Conservation (phyloP, 164 flowering plant genomes). For the Piper betle region DNA sequence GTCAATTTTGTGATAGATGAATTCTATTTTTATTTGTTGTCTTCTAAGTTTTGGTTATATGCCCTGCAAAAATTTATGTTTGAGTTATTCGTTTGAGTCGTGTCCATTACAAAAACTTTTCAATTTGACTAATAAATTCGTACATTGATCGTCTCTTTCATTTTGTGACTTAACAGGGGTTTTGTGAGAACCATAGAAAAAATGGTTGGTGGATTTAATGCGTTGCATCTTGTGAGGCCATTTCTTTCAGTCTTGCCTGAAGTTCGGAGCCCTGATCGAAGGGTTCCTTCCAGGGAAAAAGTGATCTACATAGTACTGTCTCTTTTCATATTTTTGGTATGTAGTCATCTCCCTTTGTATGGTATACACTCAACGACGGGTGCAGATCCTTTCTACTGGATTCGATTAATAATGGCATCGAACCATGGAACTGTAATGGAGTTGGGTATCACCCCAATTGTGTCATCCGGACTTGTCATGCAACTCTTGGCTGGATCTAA, state of each 20-base stretch:
- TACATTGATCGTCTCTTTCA: too few species aligned
- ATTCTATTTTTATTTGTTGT: too few species aligned
- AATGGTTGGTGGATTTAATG: conserved; percentile 17
- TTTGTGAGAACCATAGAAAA: neutral
- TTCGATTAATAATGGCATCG: conserved; percentile 47
- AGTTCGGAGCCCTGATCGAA: conserved; percentile 37
- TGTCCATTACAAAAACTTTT: too few species aligned
- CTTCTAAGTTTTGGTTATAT: too few species aligned
- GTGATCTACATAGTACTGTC: conserved; percentile 40
- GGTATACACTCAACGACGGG: conserved; percentile 47
- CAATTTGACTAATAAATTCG: too few species aligned
- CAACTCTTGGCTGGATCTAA: conserved; percentile 33
- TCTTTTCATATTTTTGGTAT: conserved; percentile 38
- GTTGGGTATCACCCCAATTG: too few species aligned
- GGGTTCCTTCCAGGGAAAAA: conserved; percentile 44
- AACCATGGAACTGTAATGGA: conserved; percentile 29
- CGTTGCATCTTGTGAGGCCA: conserved; percentile 39
- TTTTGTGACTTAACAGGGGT: too few species aligned
- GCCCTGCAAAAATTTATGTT: too few species aligned
- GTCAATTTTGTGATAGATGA: too few species aligned
- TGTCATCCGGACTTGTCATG: conserved; percentile 39
- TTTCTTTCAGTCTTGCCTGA: conserved; percentile 38
- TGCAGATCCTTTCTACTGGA: conserved; percentile 51
- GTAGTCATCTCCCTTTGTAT: conserved; percentile 50
- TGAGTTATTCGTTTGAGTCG: too few species aligned